phyloP scores from a whole-genome alignment of 371 early-diverging fungal species.

The Apophysomyces ossiformis region DNA sequence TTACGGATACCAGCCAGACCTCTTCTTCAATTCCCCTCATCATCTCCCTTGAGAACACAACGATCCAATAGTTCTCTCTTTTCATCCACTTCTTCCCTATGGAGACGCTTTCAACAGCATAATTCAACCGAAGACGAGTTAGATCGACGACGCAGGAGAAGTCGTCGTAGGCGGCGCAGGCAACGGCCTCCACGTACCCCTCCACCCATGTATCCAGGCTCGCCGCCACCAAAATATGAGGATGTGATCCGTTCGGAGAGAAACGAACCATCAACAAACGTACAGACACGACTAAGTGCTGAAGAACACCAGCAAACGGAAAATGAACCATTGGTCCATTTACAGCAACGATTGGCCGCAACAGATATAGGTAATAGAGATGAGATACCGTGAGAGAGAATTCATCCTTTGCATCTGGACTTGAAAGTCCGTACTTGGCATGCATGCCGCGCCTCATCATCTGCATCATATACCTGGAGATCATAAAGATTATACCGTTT shows the following conservation, averaged over 20 bases:
- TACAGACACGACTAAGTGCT: constrained; percentile 2
- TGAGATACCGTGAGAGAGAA: too few species aligned
- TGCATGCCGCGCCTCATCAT: too few species aligned
- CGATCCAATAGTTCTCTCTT: background rate
- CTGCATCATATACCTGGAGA: too few species aligned
- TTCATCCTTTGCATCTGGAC: too few species aligned
- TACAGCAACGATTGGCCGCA: constrained; percentile 1
- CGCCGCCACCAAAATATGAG: constrained; percentile 20
- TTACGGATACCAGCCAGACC: constrained; percentile 3
- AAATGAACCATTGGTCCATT: background rate
- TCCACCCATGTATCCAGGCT: constrained; percentile 18
- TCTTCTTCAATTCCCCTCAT: background rate
- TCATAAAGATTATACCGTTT: too few species aligned
- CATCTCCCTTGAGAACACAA: background rate
- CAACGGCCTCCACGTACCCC: constrained; percentile 14
- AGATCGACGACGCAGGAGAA: constrained; percentile 7
- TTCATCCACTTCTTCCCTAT: constrained; percentile 7
- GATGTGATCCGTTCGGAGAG: constrained; percentile 5
- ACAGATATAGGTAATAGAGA: background rate
- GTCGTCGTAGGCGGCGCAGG: constrained; percentile 7
- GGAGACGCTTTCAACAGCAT: constrained; percentile 9
- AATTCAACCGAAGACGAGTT: constrained; percentile 8
- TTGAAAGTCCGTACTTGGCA: too few species aligned
- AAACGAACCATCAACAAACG: constrained; percentile 9
- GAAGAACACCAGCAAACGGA: background rate